phyloP scores from a whole-genome alignment of 805 yeast genomes.

The Pichia cabralensis region DNA sequence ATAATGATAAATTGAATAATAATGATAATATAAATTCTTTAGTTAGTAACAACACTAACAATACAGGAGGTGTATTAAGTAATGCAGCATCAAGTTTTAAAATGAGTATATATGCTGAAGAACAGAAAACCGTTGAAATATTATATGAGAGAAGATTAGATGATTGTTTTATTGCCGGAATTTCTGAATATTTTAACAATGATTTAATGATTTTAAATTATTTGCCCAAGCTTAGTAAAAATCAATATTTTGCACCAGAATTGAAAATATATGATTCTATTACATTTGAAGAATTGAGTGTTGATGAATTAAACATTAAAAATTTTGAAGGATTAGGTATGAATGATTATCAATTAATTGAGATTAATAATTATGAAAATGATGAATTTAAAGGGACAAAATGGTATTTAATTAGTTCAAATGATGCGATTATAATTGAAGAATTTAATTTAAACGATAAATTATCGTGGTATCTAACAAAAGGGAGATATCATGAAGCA shows the following conservation, averaged over 20 bases:
- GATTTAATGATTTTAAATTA: slow-evolving; percentile 51
- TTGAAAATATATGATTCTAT: slow-evolving; percentile 54
- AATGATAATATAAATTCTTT: no score
- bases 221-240: slow-evolving; percentile 24
- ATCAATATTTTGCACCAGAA: slow-evolving; percentile 48
- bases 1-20: slow-evolving; percentile 4
- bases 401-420: slow-evolving; percentile 68
- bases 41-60: no score
- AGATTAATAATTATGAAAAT: slow-evolving; percentile 73
- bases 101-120: slow-evolving; percentile 18
- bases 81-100: slow-evolving; percentile 46
- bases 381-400: slow-evolving; percentile 16
- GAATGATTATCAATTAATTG: slow-evolving; percentile 62
- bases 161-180: slow-evolving; percentile 60
- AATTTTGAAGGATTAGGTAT: slow-evolving; percentile 51
- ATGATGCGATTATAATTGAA: slow-evolving; percentile 70
- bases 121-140: slow-evolving; percentile 34
- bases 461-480: slow-evolving; percentile 59
- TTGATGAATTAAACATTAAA: slow-evolving; percentile 65
- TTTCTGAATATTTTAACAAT: slow-evolving; percentile 64
- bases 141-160: slow-evolving; percentile 38
- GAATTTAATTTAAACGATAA: slow-evolving; percentile 64
- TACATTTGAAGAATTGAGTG: slow-evolving; percentile 64
- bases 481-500: slow-evolving; percentile 49
- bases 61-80: slow-evolving; percentile 38